Conservation (phyloP, 140 eudicot species). For the Erigeron philadelphicus region DNA sequence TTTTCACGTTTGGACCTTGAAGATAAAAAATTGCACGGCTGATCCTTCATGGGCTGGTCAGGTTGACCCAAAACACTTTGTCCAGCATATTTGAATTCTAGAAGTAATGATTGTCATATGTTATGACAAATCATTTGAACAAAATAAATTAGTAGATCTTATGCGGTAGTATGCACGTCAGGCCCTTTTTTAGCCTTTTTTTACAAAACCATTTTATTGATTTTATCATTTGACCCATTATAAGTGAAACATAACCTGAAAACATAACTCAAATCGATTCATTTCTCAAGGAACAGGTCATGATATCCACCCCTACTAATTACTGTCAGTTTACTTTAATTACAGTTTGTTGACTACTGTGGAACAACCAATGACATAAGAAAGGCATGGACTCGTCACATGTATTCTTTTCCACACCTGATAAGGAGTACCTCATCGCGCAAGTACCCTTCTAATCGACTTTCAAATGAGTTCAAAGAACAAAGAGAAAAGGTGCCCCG, state of each 20-base stretch:
- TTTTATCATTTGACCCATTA: not conserved
- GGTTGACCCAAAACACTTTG: no score
- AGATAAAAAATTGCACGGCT: no score
- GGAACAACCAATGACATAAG: conserved; percentile 63
- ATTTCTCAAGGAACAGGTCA: not conserved
- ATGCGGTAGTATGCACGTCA: no score
- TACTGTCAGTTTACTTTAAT: conserved; percentile 14
- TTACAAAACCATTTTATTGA: no score
- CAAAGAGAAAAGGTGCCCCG: conserved; percentile 27
- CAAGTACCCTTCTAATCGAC: conserved; percentile 33
- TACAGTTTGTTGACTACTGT: conserved; percentile 80
- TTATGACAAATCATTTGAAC: no score
- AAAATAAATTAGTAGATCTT: no score
- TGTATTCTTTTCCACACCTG: conserved; percentile 56
- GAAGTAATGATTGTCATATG: no score
- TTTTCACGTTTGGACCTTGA: no score
- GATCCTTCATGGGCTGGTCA: no score
- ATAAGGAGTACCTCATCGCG: conserved; percentile 36
- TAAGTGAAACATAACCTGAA: not conserved
- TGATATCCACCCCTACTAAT: conserved; percentile 14
- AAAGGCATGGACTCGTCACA: conserved; percentile 85
- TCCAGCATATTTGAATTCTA: no score
- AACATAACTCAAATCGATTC: not conserved
- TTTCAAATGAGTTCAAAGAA: conserved; percentile 28
- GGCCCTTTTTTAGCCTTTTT: no score